Evolutionary conservation across 768 basidiomycete genomes (phyloP), one percentile per base, ranked within the genome.

Genomic region (Tricholoma terreum): DNA sequence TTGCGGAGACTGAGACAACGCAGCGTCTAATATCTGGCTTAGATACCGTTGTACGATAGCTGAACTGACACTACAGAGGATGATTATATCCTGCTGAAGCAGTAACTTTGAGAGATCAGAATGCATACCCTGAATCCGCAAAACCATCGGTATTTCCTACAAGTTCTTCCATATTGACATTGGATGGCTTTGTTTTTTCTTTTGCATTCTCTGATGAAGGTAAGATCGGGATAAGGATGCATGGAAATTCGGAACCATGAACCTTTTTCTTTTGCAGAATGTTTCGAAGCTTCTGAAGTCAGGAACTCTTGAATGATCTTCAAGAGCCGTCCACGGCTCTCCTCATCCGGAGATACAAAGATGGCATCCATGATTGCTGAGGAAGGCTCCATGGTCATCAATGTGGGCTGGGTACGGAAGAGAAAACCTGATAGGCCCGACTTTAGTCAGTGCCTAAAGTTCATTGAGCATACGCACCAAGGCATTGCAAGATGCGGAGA

Each of bases 61-160:
- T 1, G 96, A 95, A 70, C 92, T 93, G 59, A 98, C 92, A 24
- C 96, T 98, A 65, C 24, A 45, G 6, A 57, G 24, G 59, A 48
- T 34, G 49, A 40, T 61, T 11, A 57, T 19, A 17, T 4, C 19
- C 15, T 31, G 3, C 7, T 21, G n/a, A 6, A 5, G 35, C 10
- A 54, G 4, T 27, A 15, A 43, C 10, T 40, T 24, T 14, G 30
- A 48, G 24, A 17, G 8, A 45, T 36, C 4, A 21, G 15, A 30
- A 1, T 30, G 59, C 84, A 64, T 72, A 98, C 97, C 95, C 95
- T 6, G 96, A 98, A 64, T 98, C 97, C 0, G 96, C 94, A 69
- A 98, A 96, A 1, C 89, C 93, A 65, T 94, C 90, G 0, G 94
- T 94, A 64, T 96, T 95, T 0, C 97, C 97, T 3, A 98, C 90